Evolutionary conservation across 345 rosid genomes (phyloP), one percentile per base, ranked within the genome.

Genomic region (Lumnitzera racemosa): DNA sequence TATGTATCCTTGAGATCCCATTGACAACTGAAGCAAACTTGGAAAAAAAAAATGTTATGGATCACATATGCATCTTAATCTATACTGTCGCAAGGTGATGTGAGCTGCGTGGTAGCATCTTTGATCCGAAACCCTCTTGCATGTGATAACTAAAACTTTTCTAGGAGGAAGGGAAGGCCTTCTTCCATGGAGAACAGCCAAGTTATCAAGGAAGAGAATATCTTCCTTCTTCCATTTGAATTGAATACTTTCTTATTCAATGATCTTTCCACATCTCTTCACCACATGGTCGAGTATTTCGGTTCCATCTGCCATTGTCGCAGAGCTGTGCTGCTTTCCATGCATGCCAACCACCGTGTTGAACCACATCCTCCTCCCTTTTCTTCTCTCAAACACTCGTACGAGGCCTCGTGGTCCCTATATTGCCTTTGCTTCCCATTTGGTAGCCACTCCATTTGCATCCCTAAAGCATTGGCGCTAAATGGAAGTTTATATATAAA

Each of bases 341-440:
- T 86, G 77, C 80, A 81, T 79, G 11, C 85, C 89, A 0, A 83
- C 89, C 12, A 83, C 29, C 0, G 83, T 71, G 75, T 86, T 86
- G 61, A 79, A 86, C 92, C 89, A 81, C 92, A 81, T 86, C 66
- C 83, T 76, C 68, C 89, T 71, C 51, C 82, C 92, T 51, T 79
- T 81, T 57, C 92, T 79, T 27, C 83, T 85, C 0, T 81, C 89
- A 49, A 81, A 79, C 68, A 83, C 87, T 78, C 65, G 71, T 1
- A 87, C 83, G n/a, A 79, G 70, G 0, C 67, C 0, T 47, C 78
- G 56, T 14, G 89, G 87, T 11, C 74, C 70, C 36, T 81, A 13
- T 27, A 52, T 23, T 11, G 65, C 54, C 74, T 68, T 83, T 69
- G 68, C 82, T 12, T 77, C 76, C 85, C 89, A 48, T 74, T 59